A percentile compares a stretch with the other conserved stretches of the same genome.
These are phyloP conservation scores for Sporisorium exsertum DNA, from an alignment of 1,284 basidiomycete genomes.

Conservation along the genomic window DNA sequence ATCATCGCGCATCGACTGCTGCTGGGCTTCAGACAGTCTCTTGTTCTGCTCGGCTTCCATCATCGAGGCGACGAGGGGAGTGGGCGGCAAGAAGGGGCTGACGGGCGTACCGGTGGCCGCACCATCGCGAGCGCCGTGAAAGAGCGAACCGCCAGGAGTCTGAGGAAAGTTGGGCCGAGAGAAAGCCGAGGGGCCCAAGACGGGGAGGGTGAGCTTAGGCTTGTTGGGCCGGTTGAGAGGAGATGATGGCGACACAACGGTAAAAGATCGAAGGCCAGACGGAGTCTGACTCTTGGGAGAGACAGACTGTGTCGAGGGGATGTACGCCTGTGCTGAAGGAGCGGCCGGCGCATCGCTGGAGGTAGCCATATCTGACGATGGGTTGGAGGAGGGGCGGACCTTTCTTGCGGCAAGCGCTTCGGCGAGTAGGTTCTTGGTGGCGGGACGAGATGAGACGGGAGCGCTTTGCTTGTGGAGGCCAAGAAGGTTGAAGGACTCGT, in stretches of 20 bases:
- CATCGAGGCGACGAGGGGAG: conserved; percentile 54
- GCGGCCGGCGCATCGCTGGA: conserved; percentile 1
- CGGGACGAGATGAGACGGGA: conserved; percentile 13
- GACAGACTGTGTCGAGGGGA: conserved; percentile 9
- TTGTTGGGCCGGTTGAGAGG: conserved; percentile 40
- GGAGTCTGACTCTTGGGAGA: conserved; percentile 27
- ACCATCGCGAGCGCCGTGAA: conserved; percentile 60
- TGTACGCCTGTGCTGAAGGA: conserved; percentile 3
- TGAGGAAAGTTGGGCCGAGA: conserved; percentile 52
- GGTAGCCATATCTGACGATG: conserved; percentile 3
- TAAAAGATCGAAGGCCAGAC: conserved; percentile 4
- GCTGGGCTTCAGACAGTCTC: conserved; percentile 8
- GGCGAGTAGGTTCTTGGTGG: conserved; percentile 36
- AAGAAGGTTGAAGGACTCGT: conserved; percentile 33
- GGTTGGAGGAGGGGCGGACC: conserved; percentile 14
- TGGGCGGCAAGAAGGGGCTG: conserved; percentile 64
- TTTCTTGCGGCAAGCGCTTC: conserved; percentile 39
- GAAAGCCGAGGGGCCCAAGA: conserved; percentile 38
- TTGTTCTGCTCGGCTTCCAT: conserved; percentile 48
- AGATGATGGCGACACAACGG: conserved; percentile 16
- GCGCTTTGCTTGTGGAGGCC: conserved; percentile 33
- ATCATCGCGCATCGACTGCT: conserved; percentile 11
- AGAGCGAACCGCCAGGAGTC: conserved; percentile 58
- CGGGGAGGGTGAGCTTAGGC: conserved; percentile 37
- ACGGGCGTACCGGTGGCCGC: conserved; percentile 57